Evolutionary conservation across 129 eudicot genomes (phyloP).

Genomic region (Flaveria linearis): DNA sequence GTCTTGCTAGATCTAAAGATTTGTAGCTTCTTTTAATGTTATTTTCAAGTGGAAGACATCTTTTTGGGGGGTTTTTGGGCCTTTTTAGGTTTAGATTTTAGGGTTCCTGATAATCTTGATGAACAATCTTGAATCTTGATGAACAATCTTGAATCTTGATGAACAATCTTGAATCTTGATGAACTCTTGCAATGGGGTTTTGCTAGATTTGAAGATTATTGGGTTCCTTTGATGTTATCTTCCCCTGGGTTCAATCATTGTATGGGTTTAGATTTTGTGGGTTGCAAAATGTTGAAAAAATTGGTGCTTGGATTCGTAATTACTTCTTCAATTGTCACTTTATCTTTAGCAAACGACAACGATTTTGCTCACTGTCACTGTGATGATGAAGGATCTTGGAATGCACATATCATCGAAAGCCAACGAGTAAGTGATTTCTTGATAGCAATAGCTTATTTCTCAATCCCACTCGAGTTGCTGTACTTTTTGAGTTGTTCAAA

Average conservation of each 20-base stretch:
- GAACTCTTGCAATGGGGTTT: slow-evolving; percentile 26
- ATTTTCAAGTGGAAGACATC: neutral
- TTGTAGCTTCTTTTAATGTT: slow-evolving; percentile 18
- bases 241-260: slow-evolving; percentile 18
- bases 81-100: neutral
- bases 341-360: slow-evolving; percentile 39
- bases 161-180: slow-evolving; percentile 1
- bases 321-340: slow-evolving; percentile 26
- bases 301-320: slow-evolving; percentile 38
- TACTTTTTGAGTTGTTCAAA: slow-evolving; percentile 76
- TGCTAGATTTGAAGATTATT: slow-evolving; percentile 22
- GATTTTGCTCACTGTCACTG: slow-evolving; percentile 61
- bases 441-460: slow-evolving; percentile 77
- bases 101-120: slow-evolving; percentile 11
- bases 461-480: slow-evolving; percentile 76
- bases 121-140: slow-evolving; percentile 17
- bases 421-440: slow-evolving; percentile 78
- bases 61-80: neutral
- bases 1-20: slow-evolving; percentile 30
- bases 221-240: slow-evolving; percentile 16
- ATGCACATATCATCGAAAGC: slow-evolving; percentile 61
- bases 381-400: slow-evolving; percentile 72
- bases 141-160: neutral
- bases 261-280: slow-evolving; percentile 5
- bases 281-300: slow-evolving; percentile 36